These are phyloP conservation scores for Thelephora terrestris DNA, from an alignment of 1,284 basidiomycete genomes.

Conservation along the genomic window DNA sequence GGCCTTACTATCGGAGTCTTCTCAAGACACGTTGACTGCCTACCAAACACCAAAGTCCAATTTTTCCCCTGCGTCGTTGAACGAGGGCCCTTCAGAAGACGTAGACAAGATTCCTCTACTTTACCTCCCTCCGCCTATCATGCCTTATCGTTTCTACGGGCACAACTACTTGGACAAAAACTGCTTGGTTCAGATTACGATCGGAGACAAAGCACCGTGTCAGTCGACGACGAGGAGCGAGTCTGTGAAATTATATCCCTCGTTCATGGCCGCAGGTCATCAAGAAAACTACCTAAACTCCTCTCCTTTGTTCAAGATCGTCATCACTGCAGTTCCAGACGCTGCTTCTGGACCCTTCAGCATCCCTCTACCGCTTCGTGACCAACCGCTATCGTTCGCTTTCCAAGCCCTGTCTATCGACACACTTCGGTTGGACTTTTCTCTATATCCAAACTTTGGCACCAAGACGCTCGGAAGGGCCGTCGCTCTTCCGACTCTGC, in stretches of 20 bases:
- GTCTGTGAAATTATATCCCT: conserved; percentile 59
- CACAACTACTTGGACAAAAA: conserved; percentile 89
- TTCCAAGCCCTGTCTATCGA: conserved; percentile 80
- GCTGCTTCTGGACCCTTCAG: conserved; percentile 81
- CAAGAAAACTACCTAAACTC: conserved; percentile 57
- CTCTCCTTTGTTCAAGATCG: conserved; percentile 84
- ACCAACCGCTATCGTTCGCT: conserved; percentile 75
- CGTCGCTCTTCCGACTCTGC: conserved; percentile 74
- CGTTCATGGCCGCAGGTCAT: conserved; percentile 51
- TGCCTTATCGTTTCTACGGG: conserved; percentile 88
- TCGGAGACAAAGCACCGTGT: conserved; percentile 36
- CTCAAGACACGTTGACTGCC: conserved; percentile 11
- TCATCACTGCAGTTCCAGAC: conserved; percentile 79
- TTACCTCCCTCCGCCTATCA: conserved; percentile 94
- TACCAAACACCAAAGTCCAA: conserved; percentile 23
- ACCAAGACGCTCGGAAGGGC: conserved; percentile 95
- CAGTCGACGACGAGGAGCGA: conserved; percentile 17
- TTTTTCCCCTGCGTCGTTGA: conserved; percentile 30
- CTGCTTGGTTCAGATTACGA: conserved; percentile 79
- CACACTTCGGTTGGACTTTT: conserved; percentile 82
- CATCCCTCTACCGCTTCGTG: conserved; percentile 76
- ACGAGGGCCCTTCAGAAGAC: conserved; percentile 25
- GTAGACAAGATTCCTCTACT: conserved; percentile 91
- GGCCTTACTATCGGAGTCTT: conserved; percentile 56
- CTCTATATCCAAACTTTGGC: conserved; percentile 97